Conservation (phyloP, 2,329 filamentous ascomycete genomes). For the Epichloe sibirici region DNA sequence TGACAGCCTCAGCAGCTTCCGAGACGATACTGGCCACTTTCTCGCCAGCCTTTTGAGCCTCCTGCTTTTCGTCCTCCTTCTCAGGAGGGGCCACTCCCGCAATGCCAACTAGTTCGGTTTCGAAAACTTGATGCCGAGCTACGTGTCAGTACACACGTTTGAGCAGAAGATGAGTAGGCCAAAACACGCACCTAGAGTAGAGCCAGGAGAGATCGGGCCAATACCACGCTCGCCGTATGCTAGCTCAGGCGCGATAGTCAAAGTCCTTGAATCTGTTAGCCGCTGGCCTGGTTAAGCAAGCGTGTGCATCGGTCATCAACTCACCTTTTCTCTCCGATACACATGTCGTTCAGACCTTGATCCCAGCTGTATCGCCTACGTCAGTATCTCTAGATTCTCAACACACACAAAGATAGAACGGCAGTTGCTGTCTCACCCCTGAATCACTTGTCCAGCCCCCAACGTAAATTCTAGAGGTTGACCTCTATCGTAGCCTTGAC, state of each 20-base stretch:
- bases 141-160: slow-evolving; percentile 8
- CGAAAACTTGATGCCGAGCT: slow-evolving; percentile 51
- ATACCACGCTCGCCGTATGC: slow-evolving; percentile 68
- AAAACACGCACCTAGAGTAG: slow-evolving; percentile 53
- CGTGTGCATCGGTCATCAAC: slow-evolving; percentile 7
- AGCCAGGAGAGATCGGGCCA: slow-evolving; percentile 72
- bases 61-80: slow-evolving; percentile 14
- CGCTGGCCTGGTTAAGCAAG: not conserved
- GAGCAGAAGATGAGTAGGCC: slow-evolving; percentile 1
- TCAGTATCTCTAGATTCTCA: slow-evolving; percentile 9
- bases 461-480: slow-evolving; percentile 68
- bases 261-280: slow-evolving; percentile 35
- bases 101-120: slow-evolving; percentile 82
- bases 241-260: slow-evolving; percentile 79
- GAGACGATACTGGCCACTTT: slow-evolving; percentile 11
- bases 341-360: slow-evolving; percentile 82
- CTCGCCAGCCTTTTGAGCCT: slow-evolving; percentile 16
- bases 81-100: slow-evolving; percentile 48
- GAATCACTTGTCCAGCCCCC: slow-evolving; percentile 74
- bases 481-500: slow-evolving; percentile 57
- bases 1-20: slow-evolving; percentile 24
- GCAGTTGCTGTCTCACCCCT: slow-evolving; percentile 46
- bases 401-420: not conserved
- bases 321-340: slow-evolving; percentile 77
- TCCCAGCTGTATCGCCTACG: slow-evolving; percentile 55